Percentiles rank a stretch among this genome's conserved stretches.
phyloP scores from a whole-genome alignment of 2,329 filamentous ascomycete genomes.

The Verticillium dahliae region DNA sequence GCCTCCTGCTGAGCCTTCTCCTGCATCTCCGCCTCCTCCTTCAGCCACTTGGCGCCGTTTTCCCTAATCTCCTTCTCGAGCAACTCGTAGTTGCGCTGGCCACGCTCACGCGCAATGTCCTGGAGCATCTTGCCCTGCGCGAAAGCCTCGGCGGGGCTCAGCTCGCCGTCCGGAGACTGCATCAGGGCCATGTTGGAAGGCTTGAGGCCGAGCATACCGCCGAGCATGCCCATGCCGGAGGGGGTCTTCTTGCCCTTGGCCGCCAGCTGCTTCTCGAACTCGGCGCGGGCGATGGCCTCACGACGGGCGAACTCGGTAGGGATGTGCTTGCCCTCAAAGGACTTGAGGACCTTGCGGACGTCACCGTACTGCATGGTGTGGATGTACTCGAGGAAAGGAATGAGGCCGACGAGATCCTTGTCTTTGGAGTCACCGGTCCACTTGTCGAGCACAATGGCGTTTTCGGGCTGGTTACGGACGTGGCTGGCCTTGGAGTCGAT shows the following conservation, averaged over 20 bases:
- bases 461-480: slow-evolving; percentile 88
- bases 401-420: slow-evolving; percentile 78
- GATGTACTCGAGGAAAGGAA: slow-evolving; percentile 96
- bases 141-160: slow-evolving; percentile 67
- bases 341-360: slow-evolving; percentile 78
- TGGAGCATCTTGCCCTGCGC: slow-evolving; percentile 95
- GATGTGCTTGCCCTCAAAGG: slow-evolving; percentile 84
- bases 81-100: slow-evolving; percentile 81
- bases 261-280: slow-evolving; percentile 73
- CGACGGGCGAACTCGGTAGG: slow-evolving; percentile 83
- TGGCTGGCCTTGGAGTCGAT: slow-evolving; percentile 81
- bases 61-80: slow-evolving; percentile 87
- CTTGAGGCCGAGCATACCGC: slow-evolving; percentile 72
- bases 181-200: slow-evolving; percentile 57
- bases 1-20: slow-evolving; percentile 87
- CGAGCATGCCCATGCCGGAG: slow-evolving; percentile 62
- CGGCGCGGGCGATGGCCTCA: slow-evolving; percentile 77
- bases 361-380: slow-evolving; percentile 89
- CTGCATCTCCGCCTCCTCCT: slow-evolving; percentile 82
- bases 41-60: slow-evolving; percentile 92
- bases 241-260: slow-evolving; percentile 45
- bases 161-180: slow-evolving; percentile 58
- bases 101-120: slow-evolving; percentile 87
- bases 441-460: slow-evolving; percentile 84
- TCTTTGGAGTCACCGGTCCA: slow-evolving; percentile 84